Conservation (phyloP, 306 rosid species). For the Cajanus cajan region DNA sequence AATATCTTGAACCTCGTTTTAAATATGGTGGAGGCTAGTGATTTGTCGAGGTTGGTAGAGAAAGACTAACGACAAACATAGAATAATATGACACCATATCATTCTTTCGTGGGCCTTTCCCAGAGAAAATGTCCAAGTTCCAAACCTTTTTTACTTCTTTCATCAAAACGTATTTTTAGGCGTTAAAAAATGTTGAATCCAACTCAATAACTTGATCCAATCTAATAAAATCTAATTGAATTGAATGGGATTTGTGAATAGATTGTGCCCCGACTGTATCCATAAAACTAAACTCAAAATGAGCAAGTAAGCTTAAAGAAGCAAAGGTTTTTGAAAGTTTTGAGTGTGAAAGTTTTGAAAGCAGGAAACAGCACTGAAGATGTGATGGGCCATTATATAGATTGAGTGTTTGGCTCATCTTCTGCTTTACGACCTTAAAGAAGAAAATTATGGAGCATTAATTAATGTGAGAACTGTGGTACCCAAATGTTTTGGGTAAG, state of each 20-base stretch:
- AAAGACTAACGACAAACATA: not conserved
- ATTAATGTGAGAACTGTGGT: not conserved
- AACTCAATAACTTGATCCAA: too few species aligned
- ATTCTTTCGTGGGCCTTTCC: too few species aligned
- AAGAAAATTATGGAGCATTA: not conserved
- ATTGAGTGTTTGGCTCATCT: not conserved
- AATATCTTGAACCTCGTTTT: not conserved
- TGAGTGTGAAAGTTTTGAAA: not conserved
- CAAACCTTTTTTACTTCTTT: not conserved
- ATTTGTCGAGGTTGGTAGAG: not conserved
- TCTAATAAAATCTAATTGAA: too few species aligned
- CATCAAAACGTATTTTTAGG: too few species aligned
- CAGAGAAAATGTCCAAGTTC: not conserved
- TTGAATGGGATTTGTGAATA: too few species aligned
- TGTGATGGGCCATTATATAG: not conserved
- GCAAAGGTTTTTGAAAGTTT: too few species aligned
- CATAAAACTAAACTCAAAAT: too few species aligned
- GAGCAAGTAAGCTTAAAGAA: too few species aligned
- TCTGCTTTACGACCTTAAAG: not conserved
- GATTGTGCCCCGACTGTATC: too few species aligned
- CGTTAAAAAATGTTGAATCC: too few species aligned
- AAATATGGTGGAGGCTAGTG: not conserved
- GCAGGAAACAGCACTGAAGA: not conserved
- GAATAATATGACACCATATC: too few species aligned
- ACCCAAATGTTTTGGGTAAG: not conserved